Conservation (phyloP, 148 eudicot genomes). For the Vaccinium darrowii region DNA sequence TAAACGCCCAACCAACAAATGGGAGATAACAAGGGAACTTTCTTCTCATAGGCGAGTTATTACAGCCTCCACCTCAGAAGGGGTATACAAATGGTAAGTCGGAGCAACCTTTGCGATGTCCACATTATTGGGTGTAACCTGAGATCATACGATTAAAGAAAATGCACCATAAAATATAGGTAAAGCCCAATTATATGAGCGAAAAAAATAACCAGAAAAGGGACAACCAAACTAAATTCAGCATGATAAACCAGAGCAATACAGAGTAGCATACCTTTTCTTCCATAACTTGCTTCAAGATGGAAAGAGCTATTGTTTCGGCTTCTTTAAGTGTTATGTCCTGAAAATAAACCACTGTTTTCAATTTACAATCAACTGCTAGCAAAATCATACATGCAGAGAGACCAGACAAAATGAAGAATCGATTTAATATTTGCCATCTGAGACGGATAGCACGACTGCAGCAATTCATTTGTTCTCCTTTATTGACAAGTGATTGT, state of each 20-base stretch:
- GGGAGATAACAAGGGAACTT: background rate
- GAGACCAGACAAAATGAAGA: background rate
- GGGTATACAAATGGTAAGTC: conserved; percentile 83
- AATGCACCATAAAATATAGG: background rate
- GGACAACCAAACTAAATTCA: background rate
- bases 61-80: conserved; percentile 90
- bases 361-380: background rate
- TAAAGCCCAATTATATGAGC: background rate
- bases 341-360: conserved; percentile 30
- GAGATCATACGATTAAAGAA: conserved; percentile 6
- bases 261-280: conserved; percentile 61
- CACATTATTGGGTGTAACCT: conserved; percentile 97
- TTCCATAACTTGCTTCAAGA: conserved; percentile 98
- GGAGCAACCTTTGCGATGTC: conserved; percentile 97
- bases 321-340: conserved; percentile 86
- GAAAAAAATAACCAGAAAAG: background rate
- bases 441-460: background rate
- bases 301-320: conserved; percentile 92
- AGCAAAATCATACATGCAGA: background rate
- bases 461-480: background rate
- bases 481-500: background rate
- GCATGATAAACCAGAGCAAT: conserved; percentile 7
- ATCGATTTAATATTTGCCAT: background rate
- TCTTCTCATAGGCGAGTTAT: conserved; percentile 70
- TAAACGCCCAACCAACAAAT: background rate